A percentile compares a stretch with the other conserved stretches of the same genome.
phyloP scores from a whole-genome alignment of 768 basidiomycete genomes.

The Gelatoporia subvermispora region DNA sequence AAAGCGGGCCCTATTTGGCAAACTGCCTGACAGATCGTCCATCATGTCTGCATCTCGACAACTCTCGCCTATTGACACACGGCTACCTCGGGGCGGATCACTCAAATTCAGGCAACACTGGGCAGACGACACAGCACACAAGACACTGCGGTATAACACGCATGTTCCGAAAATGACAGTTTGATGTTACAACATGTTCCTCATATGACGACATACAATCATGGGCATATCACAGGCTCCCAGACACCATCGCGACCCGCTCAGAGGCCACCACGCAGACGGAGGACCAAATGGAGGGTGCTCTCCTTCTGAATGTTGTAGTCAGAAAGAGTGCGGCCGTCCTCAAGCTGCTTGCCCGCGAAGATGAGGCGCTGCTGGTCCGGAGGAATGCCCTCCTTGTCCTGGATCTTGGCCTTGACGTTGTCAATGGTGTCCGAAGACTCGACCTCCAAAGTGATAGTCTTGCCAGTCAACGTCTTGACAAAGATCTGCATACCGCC shows the following conservation, averaged over 20 bases:
- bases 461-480: conserved; percentile 47
- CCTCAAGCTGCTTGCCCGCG: conserved; percentile 28
- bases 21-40: too few relatives aligned
- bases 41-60: too few relatives aligned
- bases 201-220: background rate
- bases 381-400: conserved; percentile 28
- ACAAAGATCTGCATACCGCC: conserved; percentile 44
- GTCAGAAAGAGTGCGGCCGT: conserved; percentile 26
- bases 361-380: conserved; percentile 28
- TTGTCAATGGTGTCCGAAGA: conserved; percentile 29
- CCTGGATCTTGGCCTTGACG: conserved; percentile 28
- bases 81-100: too few relatives aligned
- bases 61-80: too few relatives aligned
- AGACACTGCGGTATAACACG: too few relatives aligned
- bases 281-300: conserved; percentile 71
- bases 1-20: too few relatives aligned
- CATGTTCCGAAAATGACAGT: too few relatives aligned
- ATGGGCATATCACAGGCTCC: conserved; percentile 3
- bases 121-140: too few relatives aligned
- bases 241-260: background rate
- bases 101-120: too few relatives aligned
- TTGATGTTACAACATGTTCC: too few relatives aligned
- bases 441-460: conserved; percentile 52
- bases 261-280: conserved; percentile 43
- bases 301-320: conserved; percentile 45